Conservation (phyloP, 129 eudicot genomes). For the Chrysanthemum makinoi region DNA sequence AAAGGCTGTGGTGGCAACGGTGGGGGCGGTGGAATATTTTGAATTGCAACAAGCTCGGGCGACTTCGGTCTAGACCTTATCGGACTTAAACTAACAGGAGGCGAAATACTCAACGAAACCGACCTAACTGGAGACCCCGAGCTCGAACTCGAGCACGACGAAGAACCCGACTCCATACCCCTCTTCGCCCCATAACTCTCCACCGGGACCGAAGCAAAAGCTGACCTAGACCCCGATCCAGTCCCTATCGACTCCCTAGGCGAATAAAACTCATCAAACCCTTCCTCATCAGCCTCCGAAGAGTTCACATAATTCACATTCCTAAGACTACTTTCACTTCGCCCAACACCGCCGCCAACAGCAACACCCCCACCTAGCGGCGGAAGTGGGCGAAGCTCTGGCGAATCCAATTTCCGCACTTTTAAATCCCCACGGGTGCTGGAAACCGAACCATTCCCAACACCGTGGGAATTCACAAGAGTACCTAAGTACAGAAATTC, state of each 20-base stretch:
- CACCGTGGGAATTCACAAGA: slow-evolving; percentile 43
- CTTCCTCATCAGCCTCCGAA: slow-evolving; percentile 52
- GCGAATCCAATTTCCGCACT: slow-evolving; percentile 57
- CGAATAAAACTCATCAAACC: slow-evolving; percentile 67
- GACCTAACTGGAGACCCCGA: slow-evolving; percentile 63
- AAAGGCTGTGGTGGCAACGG: slow-evolving; percentile 45
- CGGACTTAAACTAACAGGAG: slow-evolving; percentile 68
- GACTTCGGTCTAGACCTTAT: slow-evolving; percentile 52
- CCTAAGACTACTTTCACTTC: slow-evolving; percentile 17
- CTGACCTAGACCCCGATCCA: slow-evolving; percentile 54
- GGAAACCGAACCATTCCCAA: slow-evolving; percentile 4
- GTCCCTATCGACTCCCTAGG: slow-evolving; percentile 64
- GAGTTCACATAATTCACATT: slow-evolving; percentile 29
- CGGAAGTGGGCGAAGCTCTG: slow-evolving; percentile 86
- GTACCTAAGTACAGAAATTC: slow-evolving; percentile 76
- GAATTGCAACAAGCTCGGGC: slow-evolving; percentile 55
- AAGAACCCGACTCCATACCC: slow-evolving; percentile 41
- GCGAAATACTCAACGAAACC: slow-evolving; percentile 57
- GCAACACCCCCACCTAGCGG: slow-evolving; percentile 39
- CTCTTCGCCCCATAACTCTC: slow-evolving; percentile 32
- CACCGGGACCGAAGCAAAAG: slow-evolving; percentile 38
- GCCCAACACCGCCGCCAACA: slow-evolving; percentile 11
- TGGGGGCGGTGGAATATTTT: slow-evolving; percentile 28
- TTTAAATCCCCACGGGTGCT: not conserved
- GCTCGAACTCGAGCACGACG: slow-evolving; percentile 39